Evolutionary conservation across 306 rosid genomes (phyloP), one percentile per base, ranked within the genome.

Genomic region (Lotus japonicus): DNA sequence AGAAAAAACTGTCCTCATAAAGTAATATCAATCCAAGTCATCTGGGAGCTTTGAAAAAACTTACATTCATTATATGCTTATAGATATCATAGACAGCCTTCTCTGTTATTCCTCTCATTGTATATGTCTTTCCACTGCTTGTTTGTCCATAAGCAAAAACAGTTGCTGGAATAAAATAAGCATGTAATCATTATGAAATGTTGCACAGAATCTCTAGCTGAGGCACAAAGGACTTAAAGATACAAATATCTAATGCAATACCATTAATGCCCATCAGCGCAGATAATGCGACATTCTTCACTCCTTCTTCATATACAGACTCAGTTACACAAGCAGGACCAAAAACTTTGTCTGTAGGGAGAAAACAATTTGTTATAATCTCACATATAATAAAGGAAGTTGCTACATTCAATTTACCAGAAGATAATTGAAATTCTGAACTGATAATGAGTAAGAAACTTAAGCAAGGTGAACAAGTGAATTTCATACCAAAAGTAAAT

Each of bases 91-190:
- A 59, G 66, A 95, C 99, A 16, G 99, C 99, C 77, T 89, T 95
- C 83, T 95, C 99, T 53, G 99, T 95, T 59, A 95, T 89, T 74
- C 99, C 99, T 79, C 97, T 84, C 99, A 95, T 95, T 36, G 99
- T 95, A 65, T 83, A 95, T 15, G 99, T 95, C 85, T 95, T 95
- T 41, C 99, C 99, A 71, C 99, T 95, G 83, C 99, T 95, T 31
- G 99, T 95, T 85, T 95, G 99, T 77, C 99, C 99, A 77, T 95
- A 95, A 6, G 99, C 97, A 70, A 95, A 95, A 56, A 95, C 82
- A 46, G 99, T 95, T 58, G 99, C 99, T 95, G 89, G 77, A 73
- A 57, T 9, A 68, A 41, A 72, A 45, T 12, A 68, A 52, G 67
- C 58, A 60, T 43, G 48, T 46, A 59, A 42, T 35, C 57, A 46